These are phyloP conservation scores for Pholiota conissans DNA, from an alignment of 768 basidiomycete genomes.

Conservation along the genomic window DNA sequence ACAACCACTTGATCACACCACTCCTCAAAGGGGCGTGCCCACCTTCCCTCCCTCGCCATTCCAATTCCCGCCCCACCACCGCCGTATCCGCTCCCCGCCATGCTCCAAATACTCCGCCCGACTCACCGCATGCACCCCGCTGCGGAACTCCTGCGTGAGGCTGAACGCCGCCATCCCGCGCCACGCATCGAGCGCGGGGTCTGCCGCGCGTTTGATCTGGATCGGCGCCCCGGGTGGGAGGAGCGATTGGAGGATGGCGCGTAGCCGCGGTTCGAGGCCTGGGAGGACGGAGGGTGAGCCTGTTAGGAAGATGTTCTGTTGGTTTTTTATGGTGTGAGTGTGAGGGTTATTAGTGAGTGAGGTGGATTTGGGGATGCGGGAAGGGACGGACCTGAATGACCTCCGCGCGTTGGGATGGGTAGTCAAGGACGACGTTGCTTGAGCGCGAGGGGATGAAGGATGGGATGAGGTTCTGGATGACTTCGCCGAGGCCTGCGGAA, in stretches of 20 bases:
- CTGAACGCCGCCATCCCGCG: constrained; percentile 86
- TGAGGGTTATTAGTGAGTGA: no score
- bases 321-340: no score
- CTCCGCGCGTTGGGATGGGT: constrained; percentile 58
- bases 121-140: constrained; percentile 55
- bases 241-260: constrained; percentile 77
- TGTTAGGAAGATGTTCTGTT: constrained; percentile 86
- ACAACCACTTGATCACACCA: neutral
- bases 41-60: no score
- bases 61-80: constrained; percentile 95
- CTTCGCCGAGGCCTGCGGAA: constrained; percentile 92
- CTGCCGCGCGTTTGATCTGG: constrained; percentile 56
- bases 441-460: constrained; percentile 25
- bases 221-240: constrained; percentile 83
- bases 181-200: constrained; percentile 84
- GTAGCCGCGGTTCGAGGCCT: constrained; percentile 65
- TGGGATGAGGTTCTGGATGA: constrained; percentile 77
- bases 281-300: constrained; percentile 79
- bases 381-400: constrained; percentile 67
- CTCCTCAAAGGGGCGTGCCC: no score
- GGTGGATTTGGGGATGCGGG: neutral
- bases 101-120: constrained; percentile 86
- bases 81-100: constrained; percentile 83
- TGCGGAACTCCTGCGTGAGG: constrained; percentile 50
- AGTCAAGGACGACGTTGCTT: constrained; percentile 46